Base-by-base conservation (phyloP, 371 early-diverging fungal genomes). In the Mortierella polycephala region DNA sequence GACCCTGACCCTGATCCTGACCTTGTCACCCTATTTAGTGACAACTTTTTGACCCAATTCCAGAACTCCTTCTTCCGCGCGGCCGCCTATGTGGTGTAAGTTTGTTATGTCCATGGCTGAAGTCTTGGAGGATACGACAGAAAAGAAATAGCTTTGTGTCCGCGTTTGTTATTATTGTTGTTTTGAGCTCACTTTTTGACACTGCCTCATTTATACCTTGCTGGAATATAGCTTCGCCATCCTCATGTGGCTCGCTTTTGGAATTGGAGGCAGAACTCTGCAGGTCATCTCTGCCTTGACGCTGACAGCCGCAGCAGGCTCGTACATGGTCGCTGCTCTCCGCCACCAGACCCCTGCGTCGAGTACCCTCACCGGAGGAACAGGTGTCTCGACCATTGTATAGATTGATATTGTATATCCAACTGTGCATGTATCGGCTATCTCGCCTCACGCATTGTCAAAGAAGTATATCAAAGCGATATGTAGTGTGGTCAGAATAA, bases 351-450 rank as follows among this genome's bases (percentile, higher is more conserved):
- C 75, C 13, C 70, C 69, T 12, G 69, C 75, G 42, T 69, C 69
- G 7, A 75, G 75, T 59, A 57, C 75, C 50, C 60, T 75, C 50
- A 75, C 75, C 7, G 75, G 75, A 69, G 75, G 75, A 1, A 42
- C 69, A 10, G 75, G 75, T 40, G 75, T 75, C 5, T 75, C 75
- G 8, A 75, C 75, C 54, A 69, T 75, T 23, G 75, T 75, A 54
- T 75, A 75, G 62, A 57, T n/a, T n/a, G 30, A 6, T 40, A 10
- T 12, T 6, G n/a, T n/a, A 8, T 18, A 8, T 18, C 30, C 37
- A 45, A 41, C 18, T 41, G 50, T 30, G 30, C 30, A 30, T 30
- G 4, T 30, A 30, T 30, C 30, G 30, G 30, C 2, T 30, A 30
- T 30, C 30, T 30, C 30, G 2, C 5, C 13, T 46, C 46, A 46